These are phyloP conservation scores for Epichloe uncinata DNA, from an alignment of 2,329 filamentous ascomycete species.

Conservation along the genomic window DNA sequence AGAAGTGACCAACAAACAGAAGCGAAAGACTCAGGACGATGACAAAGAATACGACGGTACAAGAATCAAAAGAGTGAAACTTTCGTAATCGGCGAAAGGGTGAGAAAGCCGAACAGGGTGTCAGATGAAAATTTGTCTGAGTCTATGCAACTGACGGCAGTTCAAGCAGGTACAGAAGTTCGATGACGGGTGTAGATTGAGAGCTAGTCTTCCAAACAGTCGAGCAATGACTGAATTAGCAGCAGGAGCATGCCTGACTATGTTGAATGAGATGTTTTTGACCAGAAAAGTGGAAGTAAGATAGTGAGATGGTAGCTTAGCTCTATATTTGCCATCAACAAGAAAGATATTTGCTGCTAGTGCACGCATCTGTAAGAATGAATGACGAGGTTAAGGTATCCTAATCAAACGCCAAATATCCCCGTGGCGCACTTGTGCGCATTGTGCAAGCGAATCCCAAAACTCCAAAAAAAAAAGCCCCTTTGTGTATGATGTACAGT, in stretches of 20 bases:
- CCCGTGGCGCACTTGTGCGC: neutral
- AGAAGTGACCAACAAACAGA: neutral
- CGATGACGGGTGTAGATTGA: neutral
- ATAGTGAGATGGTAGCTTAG: constrained; percentile 2
- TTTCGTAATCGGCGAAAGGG: neutral
- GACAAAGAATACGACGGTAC: neutral
- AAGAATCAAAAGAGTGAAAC: neutral
- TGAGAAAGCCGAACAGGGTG: neutral
- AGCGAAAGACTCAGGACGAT: neutral
- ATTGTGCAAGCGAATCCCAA: constrained; percentile 8
- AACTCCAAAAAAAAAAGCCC: constrained; percentile 18
- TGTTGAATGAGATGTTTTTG: neutral
- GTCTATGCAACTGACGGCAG: neutral
- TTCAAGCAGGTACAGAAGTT: neutral
- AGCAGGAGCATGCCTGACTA: neutral
- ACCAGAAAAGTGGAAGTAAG: neutral
- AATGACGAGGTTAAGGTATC: neutral
- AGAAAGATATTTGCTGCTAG: neutral
- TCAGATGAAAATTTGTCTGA: neutral
- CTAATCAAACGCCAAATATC: neutral
- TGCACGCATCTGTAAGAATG: neutral
- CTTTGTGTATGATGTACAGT: constrained; percentile 16
- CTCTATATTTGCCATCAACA: neutral
- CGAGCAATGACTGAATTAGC: neutral
- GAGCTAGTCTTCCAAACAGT: neutral